Evolutionary conservation across 163 green algal species (phyloP).

Genomic region (Scenedesmus sp.): DNA sequence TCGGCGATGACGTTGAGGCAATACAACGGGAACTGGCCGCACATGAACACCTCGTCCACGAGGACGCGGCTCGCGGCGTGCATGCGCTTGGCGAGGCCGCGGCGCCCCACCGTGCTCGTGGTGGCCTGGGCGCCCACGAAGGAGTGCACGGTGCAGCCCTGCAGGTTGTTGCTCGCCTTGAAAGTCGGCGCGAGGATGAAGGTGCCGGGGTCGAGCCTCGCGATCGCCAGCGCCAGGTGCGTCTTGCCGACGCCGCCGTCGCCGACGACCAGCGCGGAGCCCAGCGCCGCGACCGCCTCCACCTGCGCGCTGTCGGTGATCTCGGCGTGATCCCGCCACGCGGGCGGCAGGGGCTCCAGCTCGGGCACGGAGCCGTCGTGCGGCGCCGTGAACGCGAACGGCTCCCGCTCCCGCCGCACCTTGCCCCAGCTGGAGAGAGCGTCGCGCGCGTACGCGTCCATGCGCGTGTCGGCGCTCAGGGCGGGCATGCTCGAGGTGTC

Average conservation of each 20-base stretch:
- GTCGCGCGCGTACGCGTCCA: not conserved
- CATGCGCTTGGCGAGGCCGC: not conserved
- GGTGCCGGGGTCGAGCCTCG: not conserved
- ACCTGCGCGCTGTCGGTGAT: not conserved
- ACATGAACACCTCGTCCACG: not conserved
- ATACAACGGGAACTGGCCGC: not conserved
- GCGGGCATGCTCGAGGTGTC: not conserved
- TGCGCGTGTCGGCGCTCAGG: not conserved
- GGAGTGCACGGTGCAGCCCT: conserved; percentile 4
- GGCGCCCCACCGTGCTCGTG: not conserved
- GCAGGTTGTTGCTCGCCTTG: conserved; percentile 1
- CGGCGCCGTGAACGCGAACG: not conserved
- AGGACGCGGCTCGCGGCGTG: not conserved
- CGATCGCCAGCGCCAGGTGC: not conserved
- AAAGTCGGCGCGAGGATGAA: not conserved
- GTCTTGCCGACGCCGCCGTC: not conserved
- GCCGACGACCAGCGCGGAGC: not conserved
- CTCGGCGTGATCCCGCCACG: not conserved
- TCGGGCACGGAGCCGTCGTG: not conserved
- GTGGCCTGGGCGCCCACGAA: conserved; percentile 4
- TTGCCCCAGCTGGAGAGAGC: not conserved
- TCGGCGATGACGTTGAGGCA: not conserved
- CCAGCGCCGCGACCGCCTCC: not conserved
- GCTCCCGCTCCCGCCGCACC: not conserved
- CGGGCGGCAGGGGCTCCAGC: not conserved